Evolutionary conservation across 768 basidiomycete genomes (phyloP).

Genomic region (Leccinum incarnatum): DNA sequence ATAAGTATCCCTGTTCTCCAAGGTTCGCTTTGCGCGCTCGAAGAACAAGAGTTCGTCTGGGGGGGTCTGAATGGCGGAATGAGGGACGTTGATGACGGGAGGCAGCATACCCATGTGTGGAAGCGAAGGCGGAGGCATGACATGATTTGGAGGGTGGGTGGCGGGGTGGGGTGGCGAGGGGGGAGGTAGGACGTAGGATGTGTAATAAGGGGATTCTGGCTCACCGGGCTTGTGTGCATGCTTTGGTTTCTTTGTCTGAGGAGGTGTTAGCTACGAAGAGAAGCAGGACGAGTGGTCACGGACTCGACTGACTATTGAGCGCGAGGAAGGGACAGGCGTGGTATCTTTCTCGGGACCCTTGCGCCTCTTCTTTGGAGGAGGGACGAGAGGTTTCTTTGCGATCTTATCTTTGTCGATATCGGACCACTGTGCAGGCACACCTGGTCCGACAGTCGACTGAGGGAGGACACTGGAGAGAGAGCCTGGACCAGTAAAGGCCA

Average conservation of each 20-base stretch:
- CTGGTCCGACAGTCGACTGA: slow-evolving; percentile 40
- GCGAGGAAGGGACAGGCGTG: slow-evolving; percentile 55
- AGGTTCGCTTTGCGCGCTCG: slow-evolving; percentile 81
- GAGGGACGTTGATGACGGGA: slow-evolving; percentile 23
- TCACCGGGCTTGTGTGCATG: slow-evolving; percentile 61
- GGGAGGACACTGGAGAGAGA: slow-evolving; percentile 49
- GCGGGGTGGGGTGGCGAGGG: slow-evolving; percentile 32
- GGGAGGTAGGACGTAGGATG: slow-evolving; percentile 44
- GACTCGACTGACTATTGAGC: slow-evolving; percentile 48
- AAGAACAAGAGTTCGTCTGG: slow-evolving; percentile 90
- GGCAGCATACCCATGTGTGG: slow-evolving; percentile 28
- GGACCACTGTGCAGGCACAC: slow-evolving; percentile 39
- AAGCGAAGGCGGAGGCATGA: slow-evolving; percentile 30
- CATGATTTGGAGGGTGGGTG: slow-evolving; percentile 22
- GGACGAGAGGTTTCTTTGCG: slow-evolving; percentile 42
- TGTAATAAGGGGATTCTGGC: slow-evolving; percentile 44
- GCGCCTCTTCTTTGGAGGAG: slow-evolving; percentile 56
- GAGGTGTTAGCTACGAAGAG: slow-evolving; percentile 1
- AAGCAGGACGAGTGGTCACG: slow-evolving; percentile 19
- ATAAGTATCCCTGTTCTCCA: slow-evolving; percentile 74
- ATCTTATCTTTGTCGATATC: slow-evolving; percentile 39
- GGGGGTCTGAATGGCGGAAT: slow-evolving; percentile 35
- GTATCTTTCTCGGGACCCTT: slow-evolving; percentile 65
- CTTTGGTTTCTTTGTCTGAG: slow-evolving; percentile 62
- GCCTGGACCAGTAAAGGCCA: slow-evolving; percentile 39